These are phyloP conservation scores for Cyamopsis tetragonoloba DNA, from an alignment of 306 rosid species.

Conservation along the genomic window DNA sequence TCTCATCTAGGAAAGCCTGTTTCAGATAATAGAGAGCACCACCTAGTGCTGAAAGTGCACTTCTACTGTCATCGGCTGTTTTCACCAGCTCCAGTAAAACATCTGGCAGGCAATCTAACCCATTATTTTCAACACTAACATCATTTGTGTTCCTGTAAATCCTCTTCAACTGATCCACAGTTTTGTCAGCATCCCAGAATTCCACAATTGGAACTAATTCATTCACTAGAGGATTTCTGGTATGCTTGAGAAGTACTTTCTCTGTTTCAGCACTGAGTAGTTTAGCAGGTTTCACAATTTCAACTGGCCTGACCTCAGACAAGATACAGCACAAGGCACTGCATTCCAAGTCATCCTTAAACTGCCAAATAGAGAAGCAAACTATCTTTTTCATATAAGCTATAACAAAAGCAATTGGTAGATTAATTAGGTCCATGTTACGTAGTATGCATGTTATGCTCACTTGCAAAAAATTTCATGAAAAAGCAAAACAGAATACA, in stretches of 20 bases:
- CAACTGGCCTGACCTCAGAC: constrained; percentile 93
- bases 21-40: constrained; percentile 86
- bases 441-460: neutral
- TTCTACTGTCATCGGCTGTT: constrained; percentile 46
- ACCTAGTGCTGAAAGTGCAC: constrained; percentile 96
- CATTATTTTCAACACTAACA: constrained; percentile 39
- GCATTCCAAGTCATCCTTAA: constrained; percentile 81
- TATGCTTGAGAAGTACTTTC: constrained; percentile 61
- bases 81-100: constrained; percentile 63
- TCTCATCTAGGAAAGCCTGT: constrained; percentile 86
- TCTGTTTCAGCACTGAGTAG: constrained; percentile 83
- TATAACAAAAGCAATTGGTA: constrained; percentile 13
- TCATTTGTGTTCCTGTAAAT: constrained; percentile 39
- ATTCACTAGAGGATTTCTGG: constrained; percentile 84
- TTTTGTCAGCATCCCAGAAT: constrained; percentile 83
- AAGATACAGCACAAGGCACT: constrained; percentile 71
- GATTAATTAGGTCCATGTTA: neutral
- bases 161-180: constrained; percentile 48
- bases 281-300: constrained; percentile 81
- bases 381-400: neutral
- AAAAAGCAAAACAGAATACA: neutral
- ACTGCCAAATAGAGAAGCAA: constrained; percentile 46
- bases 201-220: constrained; percentile 77
- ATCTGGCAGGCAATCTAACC: constrained; percentile 52
- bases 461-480: neutral